Conservation (phyloP, 2,329 filamentous ascomycete species). For the Aciculosporium take region DNA sequence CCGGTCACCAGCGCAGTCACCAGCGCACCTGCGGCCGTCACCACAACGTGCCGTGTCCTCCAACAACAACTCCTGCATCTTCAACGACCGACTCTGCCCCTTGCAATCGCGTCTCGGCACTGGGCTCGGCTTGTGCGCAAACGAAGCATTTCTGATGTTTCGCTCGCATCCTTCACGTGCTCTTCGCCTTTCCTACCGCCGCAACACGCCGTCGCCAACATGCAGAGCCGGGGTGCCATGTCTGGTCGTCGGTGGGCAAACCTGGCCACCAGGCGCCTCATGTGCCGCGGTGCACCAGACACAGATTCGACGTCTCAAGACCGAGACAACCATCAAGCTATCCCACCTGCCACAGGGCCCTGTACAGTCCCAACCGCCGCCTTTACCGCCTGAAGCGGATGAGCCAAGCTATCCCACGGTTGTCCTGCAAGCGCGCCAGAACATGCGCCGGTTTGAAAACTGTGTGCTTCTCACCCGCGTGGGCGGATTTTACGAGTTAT, state of each 20-base stretch:
- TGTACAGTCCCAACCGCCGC: conserved; percentile 17
- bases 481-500: conserved; percentile 93
- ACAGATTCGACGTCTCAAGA: conserved; percentile 36
- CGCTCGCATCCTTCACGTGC: conserved; percentile 4
- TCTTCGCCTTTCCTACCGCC: conserved; percentile 1
- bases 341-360: conserved; percentile 43
- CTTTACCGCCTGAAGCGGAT: conserved; percentile 24
- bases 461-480: conserved; percentile 87
- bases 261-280: background rate
- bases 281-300: background rate
- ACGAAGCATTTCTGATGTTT: conserved; percentile 8
- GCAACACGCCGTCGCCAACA: background rate
- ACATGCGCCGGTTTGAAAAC: conserved; percentile 81
- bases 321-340: conserved; percentile 36
- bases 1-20: too few relatives aligned
- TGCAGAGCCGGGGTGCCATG: background rate
- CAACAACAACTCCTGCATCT: background rate
- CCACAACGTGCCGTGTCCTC: background rate
- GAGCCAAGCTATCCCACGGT: conserved; percentile 66
- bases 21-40: too few relatives aligned
- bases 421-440: conserved; percentile 69
- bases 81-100: background rate
- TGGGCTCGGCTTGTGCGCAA: background rate
- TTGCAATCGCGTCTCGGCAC: background rate
- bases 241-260: background rate